Percentiles rank a stretch among this genome's conserved stretches.
These are phyloP conservation scores for Nemania abortiva DNA, from an alignment of 2,329 filamentous ascomycete genomes.

Conservation along the genomic window DNA sequence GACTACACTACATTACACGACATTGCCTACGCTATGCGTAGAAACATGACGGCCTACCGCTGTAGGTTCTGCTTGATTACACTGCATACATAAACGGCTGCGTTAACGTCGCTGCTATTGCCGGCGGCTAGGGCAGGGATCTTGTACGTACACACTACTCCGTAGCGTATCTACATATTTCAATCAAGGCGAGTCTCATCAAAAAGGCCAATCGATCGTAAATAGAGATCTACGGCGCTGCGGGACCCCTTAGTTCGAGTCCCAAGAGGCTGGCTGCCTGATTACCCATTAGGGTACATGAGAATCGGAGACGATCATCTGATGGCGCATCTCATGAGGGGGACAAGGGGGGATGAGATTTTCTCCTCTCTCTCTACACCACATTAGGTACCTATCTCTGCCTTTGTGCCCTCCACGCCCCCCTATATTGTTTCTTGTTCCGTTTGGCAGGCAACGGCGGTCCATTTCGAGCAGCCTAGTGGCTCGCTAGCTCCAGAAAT, in stretches of 20 bases:
- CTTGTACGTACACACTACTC: neutral
- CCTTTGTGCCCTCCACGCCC: neutral
- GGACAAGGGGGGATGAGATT: neutral
- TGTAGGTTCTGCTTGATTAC: neutral
- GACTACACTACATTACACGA: neutral
- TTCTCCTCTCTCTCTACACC: neutral
- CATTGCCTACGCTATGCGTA: neutral
- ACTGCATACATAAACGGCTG: neutral
- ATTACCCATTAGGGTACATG: conserved; percentile 17
- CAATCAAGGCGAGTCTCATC: conserved; percentile 11
- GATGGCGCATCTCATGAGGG: neutral
- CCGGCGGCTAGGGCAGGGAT: conserved; percentile 23
- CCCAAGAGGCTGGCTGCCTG: conserved; percentile 35
- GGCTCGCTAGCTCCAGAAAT: conserved; percentile 20
- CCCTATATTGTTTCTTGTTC: neutral
- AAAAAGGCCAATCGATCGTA: conserved; percentile 36
- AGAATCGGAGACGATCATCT: conserved; percentile 19
- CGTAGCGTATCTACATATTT: neutral
- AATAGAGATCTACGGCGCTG: conserved; percentile 37
- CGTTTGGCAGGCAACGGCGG: neutral
- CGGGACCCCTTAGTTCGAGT: conserved; percentile 29
- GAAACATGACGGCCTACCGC: neutral
- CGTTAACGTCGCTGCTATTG: conserved; percentile 21
- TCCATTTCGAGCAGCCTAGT: neutral
- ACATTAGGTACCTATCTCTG: conserved; percentile 6